A percentile compares a stretch with the other conserved stretches of the same genome.
These are phyloP conservation scores for Capsicum baccatum DNA, from an alignment of 257 asterid species.

Conservation along the genomic window DNA sequence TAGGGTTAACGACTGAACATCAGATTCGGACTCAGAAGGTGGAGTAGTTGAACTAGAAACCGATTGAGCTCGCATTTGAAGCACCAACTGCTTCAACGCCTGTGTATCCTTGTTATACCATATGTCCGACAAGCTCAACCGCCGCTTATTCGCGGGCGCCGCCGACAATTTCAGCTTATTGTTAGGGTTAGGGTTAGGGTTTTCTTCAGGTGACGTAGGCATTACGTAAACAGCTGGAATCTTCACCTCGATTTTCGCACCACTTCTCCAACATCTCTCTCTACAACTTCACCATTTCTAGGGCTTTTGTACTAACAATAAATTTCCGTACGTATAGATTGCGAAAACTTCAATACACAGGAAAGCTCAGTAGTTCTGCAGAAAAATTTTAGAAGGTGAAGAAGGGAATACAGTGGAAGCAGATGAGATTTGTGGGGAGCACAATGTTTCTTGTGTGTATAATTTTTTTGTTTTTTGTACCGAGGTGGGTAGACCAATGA, in stretches of 20 bases:
- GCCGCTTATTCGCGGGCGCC: constrained; percentile 49
- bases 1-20: constrained; percentile 47
- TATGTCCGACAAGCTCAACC: constrained; percentile 56
- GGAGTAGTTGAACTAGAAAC: constrained; percentile 68
- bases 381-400: neutral
- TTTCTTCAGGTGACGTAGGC: constrained; percentile 57
- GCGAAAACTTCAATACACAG: neutral
- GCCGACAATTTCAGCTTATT: constrained; percentile 29
- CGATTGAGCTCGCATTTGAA: constrained; percentile 68
- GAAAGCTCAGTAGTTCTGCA: no score
- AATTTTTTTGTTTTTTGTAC: neutral
- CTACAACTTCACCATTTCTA: neutral
- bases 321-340: neutral
- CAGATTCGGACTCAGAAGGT: constrained; percentile 73
- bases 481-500: constrained; percentile 22
- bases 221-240: constrained; percentile 33
- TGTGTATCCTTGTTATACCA: constrained; percentile 54
- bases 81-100: constrained; percentile 61
- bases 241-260: constrained; percentile 41
- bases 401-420: constrained; percentile 29
- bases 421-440: constrained; percentile 50
- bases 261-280: neutral
- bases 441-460: constrained; percentile 17
- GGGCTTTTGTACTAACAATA: neutral
- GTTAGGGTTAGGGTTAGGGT: constrained; percentile 43